These are phyloP conservation scores for Stereum hirsutum DNA, from an alignment of 1,284 basidiomycete genomes.

Conservation along the genomic window DNA sequence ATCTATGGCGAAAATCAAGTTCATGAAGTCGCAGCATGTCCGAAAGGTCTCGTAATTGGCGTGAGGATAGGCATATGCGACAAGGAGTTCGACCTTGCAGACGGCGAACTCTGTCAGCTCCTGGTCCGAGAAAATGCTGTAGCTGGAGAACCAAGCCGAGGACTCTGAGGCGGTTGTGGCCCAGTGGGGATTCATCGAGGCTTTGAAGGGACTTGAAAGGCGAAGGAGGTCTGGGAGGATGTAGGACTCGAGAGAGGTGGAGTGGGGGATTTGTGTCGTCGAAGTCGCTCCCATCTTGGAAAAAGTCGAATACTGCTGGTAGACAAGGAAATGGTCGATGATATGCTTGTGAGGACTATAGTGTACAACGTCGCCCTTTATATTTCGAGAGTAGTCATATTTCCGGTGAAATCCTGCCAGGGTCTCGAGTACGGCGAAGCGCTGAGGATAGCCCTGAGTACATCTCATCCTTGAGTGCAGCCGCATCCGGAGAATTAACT, in stretches of 20 bases:
- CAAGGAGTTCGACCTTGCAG: conserved; percentile 52
- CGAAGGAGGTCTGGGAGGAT: conserved; percentile 47
- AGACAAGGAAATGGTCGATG: too few species aligned
- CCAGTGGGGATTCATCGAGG: conserved; percentile 44
- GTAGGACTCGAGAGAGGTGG: conserved; percentile 28
- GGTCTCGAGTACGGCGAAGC: too few species aligned
- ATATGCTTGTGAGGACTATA: too few species aligned
- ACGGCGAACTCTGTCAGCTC: conserved; percentile 53
- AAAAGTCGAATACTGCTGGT: too few species aligned
- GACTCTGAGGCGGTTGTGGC: conserved; percentile 44
- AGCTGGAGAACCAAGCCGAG: conserved; percentile 53
- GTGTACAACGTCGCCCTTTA: too few species aligned
- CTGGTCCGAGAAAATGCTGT: conserved; percentile 47
- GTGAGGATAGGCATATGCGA: conserved; percentile 53
- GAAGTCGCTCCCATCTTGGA: too few species aligned
- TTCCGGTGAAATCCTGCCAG: too few species aligned
- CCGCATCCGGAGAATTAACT: too few species aligned
- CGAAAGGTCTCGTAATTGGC: conserved; percentile 49
- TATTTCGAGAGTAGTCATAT: too few species aligned
- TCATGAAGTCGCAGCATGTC: conserved; percentile 56
- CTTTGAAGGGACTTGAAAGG: conserved; percentile 33
- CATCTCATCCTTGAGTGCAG: too few species aligned
- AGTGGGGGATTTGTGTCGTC: too few species aligned
- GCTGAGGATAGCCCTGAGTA: too few species aligned
- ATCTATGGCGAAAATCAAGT: conserved; percentile 59